Conservation (phyloP, 2,329 filamentous ascomycete genomes). For the Chalara sp. region DNA sequence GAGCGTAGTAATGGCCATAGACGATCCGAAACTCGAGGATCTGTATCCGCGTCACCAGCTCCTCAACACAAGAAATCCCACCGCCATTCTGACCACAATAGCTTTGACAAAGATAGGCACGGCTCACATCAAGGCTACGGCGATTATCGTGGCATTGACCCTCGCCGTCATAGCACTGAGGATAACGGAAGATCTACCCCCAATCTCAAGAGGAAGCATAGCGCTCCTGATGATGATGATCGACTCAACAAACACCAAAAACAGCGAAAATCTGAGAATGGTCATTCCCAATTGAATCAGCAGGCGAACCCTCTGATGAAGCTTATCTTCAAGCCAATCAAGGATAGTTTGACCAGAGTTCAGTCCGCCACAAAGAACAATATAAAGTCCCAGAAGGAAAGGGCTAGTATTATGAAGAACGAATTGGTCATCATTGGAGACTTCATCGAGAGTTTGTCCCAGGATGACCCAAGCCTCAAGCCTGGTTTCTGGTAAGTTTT, state of each 20-base stretch:
- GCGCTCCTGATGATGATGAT: constrained; percentile 44
- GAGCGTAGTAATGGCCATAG: constrained; percentile 50
- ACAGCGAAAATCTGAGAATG: constrained; percentile 46
- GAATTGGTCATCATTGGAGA: constrained; percentile 56
- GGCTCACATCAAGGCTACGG: constrained; percentile 36
- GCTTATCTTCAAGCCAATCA: constrained; percentile 48
- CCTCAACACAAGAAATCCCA: constrained; percentile 43
- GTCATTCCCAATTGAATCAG: constrained; percentile 19
- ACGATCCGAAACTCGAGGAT: constrained; percentile 48
- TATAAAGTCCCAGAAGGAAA: constrained; percentile 54
- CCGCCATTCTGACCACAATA: constrained; percentile 32
- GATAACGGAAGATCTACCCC: constrained; percentile 19
- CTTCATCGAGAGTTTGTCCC: constrained; percentile 43
- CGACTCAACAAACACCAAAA: constrained; percentile 41
- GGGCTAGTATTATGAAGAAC: constrained; percentile 53
- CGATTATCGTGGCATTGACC: constrained; percentile 28
- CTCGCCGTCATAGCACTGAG: constrained; percentile 13
- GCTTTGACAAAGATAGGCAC: constrained; percentile 42
- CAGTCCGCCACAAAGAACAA: constrained; percentile 55
- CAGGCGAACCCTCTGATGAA: constrained; percentile 30
- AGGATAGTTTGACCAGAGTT: constrained; percentile 52
- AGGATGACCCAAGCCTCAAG: constrained; percentile 20
- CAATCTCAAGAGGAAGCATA: constrained; percentile 57
- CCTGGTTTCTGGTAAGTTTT: constrained; percentile 25
- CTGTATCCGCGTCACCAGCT: constrained; percentile 65